These are phyloP conservation scores for Sedum album DNA, from an alignment of 164 flowering plant genomes.

Conservation along the genomic window DNA sequence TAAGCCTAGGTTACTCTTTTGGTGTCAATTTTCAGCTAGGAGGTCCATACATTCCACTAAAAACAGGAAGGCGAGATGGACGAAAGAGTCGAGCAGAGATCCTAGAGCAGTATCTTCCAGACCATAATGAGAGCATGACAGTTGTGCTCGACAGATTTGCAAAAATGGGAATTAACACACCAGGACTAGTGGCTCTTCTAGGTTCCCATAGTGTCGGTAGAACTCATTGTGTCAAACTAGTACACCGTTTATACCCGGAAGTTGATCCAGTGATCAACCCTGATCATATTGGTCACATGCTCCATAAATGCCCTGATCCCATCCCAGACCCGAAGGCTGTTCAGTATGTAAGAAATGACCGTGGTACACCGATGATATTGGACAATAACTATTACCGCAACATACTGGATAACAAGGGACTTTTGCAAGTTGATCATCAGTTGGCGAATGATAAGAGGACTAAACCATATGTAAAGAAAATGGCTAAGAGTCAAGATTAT, in stretches of 20 bases:
- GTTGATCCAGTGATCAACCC: conserved; percentile 77
- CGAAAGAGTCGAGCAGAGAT: conserved; percentile 84
- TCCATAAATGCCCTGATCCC: conserved; percentile 80
- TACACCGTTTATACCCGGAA: conserved; percentile 91
- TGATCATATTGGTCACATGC: conserved; percentile 84
- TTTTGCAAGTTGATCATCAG: conserved; percentile 79
- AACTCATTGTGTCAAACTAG: conserved; percentile 96
- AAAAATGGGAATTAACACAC: conserved; percentile 78
- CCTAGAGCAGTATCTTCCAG: conserved; percentile 80
- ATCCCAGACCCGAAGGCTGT: conserved; percentile 96
- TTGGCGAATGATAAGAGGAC: conserved; percentile 74
- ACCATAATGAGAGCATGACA: conserved; percentile 94
- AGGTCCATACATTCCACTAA: conserved; percentile 85
- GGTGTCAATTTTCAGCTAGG: conserved; percentile 53
- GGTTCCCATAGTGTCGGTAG: conserved; percentile 98
- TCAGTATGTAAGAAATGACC: conserved; percentile 90
- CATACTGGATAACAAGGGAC: conserved; percentile 91
- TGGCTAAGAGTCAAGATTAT: conserved; percentile 88
- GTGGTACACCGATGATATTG: conserved; percentile 87
- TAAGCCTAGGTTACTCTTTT: neutral
- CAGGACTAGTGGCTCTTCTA: conserved; percentile 88
- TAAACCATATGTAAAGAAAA: conserved; percentile 76
- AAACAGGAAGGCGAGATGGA: conserved; percentile 97
- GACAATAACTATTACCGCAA: conserved; percentile 98
- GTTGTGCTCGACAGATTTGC: conserved; percentile 76